Evolutionary conservation across 148 eudicot genomes (phyloP), one percentile per base, ranked within the genome.

Genomic region (Beta vulgaris): DNA sequence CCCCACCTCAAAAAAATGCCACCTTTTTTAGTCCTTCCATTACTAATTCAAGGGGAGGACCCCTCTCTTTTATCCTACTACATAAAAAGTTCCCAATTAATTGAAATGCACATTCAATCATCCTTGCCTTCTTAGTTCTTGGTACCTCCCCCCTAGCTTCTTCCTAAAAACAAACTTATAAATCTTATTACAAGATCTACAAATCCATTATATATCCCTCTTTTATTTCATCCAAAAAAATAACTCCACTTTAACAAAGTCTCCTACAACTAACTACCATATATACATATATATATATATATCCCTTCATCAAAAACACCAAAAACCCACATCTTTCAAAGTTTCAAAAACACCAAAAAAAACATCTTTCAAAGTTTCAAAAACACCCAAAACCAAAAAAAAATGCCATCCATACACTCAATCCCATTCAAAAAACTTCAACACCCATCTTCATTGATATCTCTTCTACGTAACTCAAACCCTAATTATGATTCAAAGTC

Each of bases 371-470:
- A 18, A 18, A 35, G 16, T 44, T 71, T 51, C 18, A 32, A 70
- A 29, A 3, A 35, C 0, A 23, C 23, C 23, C 6, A 23, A 34
- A 9, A 53, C 53, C 2, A 10, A 3, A 18, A 31, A 4, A 53
- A 53, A 70, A 78, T 78, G 80, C 72, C 75, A 39, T 69, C 74
- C 0, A 28, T 68, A 18, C 61, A 65, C 34, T 77, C 64, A 61
- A 83, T 68, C 25, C 83, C 77, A 77, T 81, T 81, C 69, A 84
- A 84, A 43, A 79, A 84, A 60, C 69, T 81, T 19, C 77, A 84
- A 43, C 76, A 75, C 60, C 87, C 84, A 19, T 72, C 84, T 26
- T 31, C 80, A 12, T 70, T 84, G 10, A 78, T 84, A 58, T 79
- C 82, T 10, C 76, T 84, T 2, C 82, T 84, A 48, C 78, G 78